A percentile compares a stretch with the other conserved stretches of the same genome.
phyloP scores from a whole-genome alignment of 2,329 filamentous ascomycete genomes.

The Ophiostoma sp. region DNA sequence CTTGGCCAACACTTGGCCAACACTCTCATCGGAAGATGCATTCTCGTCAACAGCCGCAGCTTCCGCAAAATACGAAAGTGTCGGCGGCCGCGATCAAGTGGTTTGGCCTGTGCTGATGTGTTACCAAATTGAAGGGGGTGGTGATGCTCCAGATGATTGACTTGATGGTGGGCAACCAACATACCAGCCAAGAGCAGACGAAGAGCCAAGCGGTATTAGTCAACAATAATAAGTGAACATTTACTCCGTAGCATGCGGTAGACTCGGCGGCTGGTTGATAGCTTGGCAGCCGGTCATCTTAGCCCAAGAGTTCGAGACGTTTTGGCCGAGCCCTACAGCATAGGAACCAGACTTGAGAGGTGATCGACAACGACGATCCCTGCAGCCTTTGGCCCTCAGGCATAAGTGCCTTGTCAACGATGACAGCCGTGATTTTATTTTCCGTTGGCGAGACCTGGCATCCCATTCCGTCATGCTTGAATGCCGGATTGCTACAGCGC shows the following conservation, averaged over 20 bases:
- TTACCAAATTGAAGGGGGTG: neutral
- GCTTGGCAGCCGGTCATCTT: neutral
- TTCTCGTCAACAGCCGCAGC: neutral
- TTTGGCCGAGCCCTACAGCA: neutral
- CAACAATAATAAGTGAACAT: neutral
- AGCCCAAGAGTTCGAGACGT: neutral
- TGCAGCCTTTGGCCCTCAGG: neutral
- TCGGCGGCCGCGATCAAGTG: no score
- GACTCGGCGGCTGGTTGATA: neutral
- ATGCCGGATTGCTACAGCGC: no score
- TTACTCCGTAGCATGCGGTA: neutral
- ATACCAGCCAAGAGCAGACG: neutral
- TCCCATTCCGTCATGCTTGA: no score
- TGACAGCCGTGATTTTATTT: neutral
- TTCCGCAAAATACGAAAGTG: no score
- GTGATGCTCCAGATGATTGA: neutral
- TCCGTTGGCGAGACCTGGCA: no score
- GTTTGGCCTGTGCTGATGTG: neutral
- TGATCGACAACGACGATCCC: neutral
- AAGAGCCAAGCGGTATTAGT: neutral
- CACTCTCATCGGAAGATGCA: neutral
- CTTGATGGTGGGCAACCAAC: neutral
- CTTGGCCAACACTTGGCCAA: neutral
- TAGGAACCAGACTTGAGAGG: neutral
- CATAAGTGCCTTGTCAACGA: neutral